Base-by-base conservation (phyloP, 2,329 filamentous ascomycete species). In the Fusarium citri region DNA sequence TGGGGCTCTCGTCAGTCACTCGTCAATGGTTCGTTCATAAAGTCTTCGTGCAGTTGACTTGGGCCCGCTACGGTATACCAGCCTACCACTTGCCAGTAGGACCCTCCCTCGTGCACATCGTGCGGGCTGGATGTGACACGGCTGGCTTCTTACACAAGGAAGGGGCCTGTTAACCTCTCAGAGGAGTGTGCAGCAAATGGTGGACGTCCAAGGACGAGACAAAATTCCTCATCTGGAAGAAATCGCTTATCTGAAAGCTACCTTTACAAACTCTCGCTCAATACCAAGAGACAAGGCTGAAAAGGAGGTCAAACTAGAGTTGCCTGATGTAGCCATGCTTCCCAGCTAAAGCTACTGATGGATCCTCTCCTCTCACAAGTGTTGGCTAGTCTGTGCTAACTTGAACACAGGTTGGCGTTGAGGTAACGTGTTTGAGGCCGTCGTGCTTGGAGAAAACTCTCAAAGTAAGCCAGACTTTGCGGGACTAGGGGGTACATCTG, bases 71-170 rank as follows among this genome's bases (percentile, higher is more conserved):
- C 60, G 59, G 68, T 49, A 64, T 71, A 57, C 58, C 51, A 68
- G 55, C 59, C 68, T 71, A 57, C 67, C 51, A 68, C 57, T 70
- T 48, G 30, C 48, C 51, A 68, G 55, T 45, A 57, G 58, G 67
- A 64, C 68, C 68, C 68, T 71, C 68, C 64, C 68, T 71, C 55
- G 47, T 71, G 56, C 68, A 71, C 68, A 42, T 63, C 55, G 56
- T 67, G 66, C 62, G 66, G 68, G 67, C 53, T 71, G 67, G 50
- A 62, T 50, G 67, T 70, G 68, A 70, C 68, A 71, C 67, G 47
- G 63, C 63, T 58, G 64, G 58, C 50, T 57, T 68, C 55, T 64
- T 68, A 30, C 40, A 60, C 68, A 64, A 63, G 68, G 58, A 68
- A 70, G 56, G 63, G 58, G 67, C 62, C 56, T 69, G 67, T 59